Conservation (phyloP, 345 rosid species). For the Carallia pectinifolia region DNA sequence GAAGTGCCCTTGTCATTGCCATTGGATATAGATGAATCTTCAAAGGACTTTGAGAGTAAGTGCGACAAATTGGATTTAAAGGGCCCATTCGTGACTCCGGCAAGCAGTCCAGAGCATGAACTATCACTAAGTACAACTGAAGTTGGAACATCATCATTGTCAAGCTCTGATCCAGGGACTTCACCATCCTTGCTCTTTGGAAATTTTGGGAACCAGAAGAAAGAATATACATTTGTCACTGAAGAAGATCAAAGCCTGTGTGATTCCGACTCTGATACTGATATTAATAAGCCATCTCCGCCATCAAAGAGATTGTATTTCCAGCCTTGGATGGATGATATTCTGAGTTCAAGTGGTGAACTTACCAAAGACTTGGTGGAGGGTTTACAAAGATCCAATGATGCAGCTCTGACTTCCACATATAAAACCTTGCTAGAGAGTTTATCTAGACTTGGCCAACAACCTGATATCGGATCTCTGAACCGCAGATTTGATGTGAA, state of each 20-base stretch:
- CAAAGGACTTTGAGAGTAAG: slow-evolving; percentile 27
- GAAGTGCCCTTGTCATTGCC: slow-evolving; percentile 37
- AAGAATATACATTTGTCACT: slow-evolving; percentile 48
- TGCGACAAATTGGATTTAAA: slow-evolving; percentile 32
- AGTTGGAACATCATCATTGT: slow-evolving; percentile 85
- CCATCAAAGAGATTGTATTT: slow-evolving; percentile 12
- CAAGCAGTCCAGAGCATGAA: slow-evolving; percentile 92
- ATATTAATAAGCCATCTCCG: slow-evolving; percentile 43
- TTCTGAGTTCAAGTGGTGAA: slow-evolving; percentile 40
- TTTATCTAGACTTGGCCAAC: slow-evolving; percentile 45
- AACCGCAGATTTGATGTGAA: slow-evolving; percentile 52
- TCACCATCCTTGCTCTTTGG: slow-evolving; percentile 70
- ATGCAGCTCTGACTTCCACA: slow-evolving; percentile 37
- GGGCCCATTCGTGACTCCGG: slow-evolving; percentile 66
- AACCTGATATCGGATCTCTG: slow-evolving; percentile 34
- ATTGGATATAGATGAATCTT: slow-evolving; percentile 45
- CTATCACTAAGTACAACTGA: slow-evolving; percentile 84
- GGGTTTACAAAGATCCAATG: slow-evolving; percentile 14
- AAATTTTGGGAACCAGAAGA: slow-evolving; percentile 58
- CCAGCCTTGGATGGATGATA: slow-evolving; percentile 56
- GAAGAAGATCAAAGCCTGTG: slow-evolving; percentile 48
- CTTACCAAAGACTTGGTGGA: slow-evolving; percentile 3
- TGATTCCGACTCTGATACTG: slow-evolving; percentile 73
- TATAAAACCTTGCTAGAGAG: slow-evolving; percentile 43
- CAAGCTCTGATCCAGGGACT: slow-evolving; percentile 85